phyloP scores from a whole-genome alignment of 129 eudicot species.

The Flaveria linearis region DNA sequence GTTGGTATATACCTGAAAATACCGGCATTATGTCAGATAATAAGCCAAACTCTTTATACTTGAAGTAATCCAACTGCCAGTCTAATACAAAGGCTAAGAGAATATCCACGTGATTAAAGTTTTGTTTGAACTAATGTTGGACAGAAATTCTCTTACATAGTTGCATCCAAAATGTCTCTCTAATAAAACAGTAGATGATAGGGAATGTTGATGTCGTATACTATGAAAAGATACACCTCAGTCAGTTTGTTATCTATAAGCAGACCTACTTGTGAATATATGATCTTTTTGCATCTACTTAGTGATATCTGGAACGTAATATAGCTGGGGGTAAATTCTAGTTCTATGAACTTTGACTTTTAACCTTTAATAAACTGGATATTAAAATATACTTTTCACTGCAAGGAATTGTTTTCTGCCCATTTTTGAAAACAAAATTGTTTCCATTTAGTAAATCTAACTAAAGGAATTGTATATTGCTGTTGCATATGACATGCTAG shows the following conservation, averaged over 20 bases:
- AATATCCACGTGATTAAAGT: neutral
- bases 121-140: neutral
- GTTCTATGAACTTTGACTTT: neutral
- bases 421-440: neutral
- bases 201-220: neutral
- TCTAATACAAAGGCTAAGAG: slow-evolving; percentile 1
- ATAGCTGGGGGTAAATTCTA: neutral
- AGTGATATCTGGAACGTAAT: neutral
- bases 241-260: neutral
- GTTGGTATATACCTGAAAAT: slow-evolving; percentile 89
- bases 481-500: neutral
- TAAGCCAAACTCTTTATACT: neutral
- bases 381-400: neutral
- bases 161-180: neutral
- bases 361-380: neutral
- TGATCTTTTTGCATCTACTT: neutral
- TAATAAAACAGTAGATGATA: slow-evolving; percentile 5
- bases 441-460: neutral
- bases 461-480: neutral
- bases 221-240: neutral
- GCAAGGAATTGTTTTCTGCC: neutral
- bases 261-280: neutral
- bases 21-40: slow-evolving; percentile 12
- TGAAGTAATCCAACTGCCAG: slow-evolving; percentile 13
- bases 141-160: neutral